A percentile compares a stretch with the other conserved stretches of the same genome.
Conservation (phyloP, 352 stramenopile genomes). For the Paralagenidium karlingii region DNA sequence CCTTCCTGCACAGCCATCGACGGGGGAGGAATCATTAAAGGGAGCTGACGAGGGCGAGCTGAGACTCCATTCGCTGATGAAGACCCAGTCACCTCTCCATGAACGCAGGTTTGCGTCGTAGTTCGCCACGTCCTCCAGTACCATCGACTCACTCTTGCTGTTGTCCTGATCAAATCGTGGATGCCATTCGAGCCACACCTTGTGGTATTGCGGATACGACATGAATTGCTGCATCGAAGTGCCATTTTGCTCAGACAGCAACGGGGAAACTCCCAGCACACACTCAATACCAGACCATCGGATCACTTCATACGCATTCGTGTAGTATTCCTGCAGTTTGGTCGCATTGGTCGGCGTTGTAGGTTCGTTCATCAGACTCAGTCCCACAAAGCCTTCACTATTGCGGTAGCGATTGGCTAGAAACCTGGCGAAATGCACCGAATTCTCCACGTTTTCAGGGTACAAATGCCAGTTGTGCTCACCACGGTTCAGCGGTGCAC, state of each 20-base stretch:
- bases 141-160: conserved; percentile 7
- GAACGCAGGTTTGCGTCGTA: conserved; percentile 11
- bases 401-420: conserved; percentile 26
- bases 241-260: conserved; percentile 18
- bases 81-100: conserved; percentile 21
- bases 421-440: conserved; percentile 19
- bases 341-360: conserved; percentile 5
- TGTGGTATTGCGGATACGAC: conserved; percentile 24
- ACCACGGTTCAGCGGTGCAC: conserved; percentile 7
- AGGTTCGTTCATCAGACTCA: conserved; percentile 48
- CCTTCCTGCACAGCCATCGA: not conserved
- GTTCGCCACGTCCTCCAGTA: conserved; percentile 9
- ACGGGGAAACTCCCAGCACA: conserved; percentile 22
- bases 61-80: conserved; percentile 46
- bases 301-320: conserved; percentile 20
- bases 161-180: conserved; percentile 37
- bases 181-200: conserved; percentile 51
- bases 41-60: conserved; percentile 10
- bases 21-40: conserved; percentile 12
- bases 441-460: conserved; percentile 17
- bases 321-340: conserved; percentile 21
- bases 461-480: conserved; percentile 12
- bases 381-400: conserved; percentile 26
- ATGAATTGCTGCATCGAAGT: conserved; percentile 23
- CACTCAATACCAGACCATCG: conserved; percentile 24